phyloP scores from a whole-genome alignment of 805 yeast genomes.

The Ogataea populi-albae region DNA sequence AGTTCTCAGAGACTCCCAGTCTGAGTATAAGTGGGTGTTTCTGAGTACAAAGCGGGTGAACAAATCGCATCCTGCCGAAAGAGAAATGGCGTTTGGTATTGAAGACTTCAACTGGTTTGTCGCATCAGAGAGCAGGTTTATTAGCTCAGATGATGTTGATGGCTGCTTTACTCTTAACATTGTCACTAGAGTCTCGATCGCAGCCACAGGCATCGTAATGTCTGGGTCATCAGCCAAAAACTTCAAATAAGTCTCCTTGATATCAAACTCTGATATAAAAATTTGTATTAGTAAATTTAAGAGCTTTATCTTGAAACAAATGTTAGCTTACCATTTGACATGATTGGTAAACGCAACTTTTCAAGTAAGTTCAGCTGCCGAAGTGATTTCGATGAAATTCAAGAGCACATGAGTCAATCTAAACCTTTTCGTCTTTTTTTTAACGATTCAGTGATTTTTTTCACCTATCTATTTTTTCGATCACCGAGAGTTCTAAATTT shows the following conservation, averaged over 20 bases:
- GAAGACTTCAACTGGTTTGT: slow-evolving; percentile 69
- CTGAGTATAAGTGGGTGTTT: slow-evolving; percentile 81
- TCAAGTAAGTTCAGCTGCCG: too few relatives aligned
- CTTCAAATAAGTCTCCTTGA: slow-evolving; percentile 73
- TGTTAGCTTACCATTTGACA: too few relatives aligned
- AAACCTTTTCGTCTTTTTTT: too few relatives aligned
- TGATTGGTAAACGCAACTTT: too few relatives aligned
- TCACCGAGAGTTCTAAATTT: too few relatives aligned
- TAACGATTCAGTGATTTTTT: too few relatives aligned
- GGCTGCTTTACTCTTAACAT: slow-evolving; percentile 82
- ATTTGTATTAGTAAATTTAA: too few relatives aligned
- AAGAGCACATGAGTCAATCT: too few relatives aligned
- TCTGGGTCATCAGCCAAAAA: slow-evolving; percentile 89
- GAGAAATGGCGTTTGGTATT: slow-evolving; percentile 86
- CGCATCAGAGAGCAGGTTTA: slow-evolving; percentile 74
- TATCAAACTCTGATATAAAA: slow-evolving; percentile 54
- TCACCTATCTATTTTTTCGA: too few relatives aligned
- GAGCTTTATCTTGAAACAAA: too few relatives aligned
- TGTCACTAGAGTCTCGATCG: slow-evolving; percentile 90
- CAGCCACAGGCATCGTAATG: slow-evolving; percentile 99
- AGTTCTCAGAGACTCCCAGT: slow-evolving; percentile 90
- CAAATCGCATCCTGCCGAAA: slow-evolving; percentile 96
- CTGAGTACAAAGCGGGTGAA: slow-evolving; percentile 90
- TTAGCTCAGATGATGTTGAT: slow-evolving; percentile 88
- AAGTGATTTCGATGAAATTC: too few relatives aligned